Conservation (phyloP, 129 eudicot species). For the Lonicera japonica region DNA sequence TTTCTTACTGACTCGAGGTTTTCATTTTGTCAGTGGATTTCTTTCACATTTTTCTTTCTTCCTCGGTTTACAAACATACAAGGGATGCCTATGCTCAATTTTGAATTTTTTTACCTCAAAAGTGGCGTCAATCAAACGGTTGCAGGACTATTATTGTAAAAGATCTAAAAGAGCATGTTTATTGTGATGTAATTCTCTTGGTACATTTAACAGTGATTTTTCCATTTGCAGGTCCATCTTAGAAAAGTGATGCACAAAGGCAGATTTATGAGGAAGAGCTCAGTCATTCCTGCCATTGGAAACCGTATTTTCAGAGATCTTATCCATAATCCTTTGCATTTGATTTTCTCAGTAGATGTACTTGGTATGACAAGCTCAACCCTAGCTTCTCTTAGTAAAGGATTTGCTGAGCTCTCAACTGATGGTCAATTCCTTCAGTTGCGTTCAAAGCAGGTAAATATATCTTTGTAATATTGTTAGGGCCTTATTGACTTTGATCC, state of each 20-base stretch:
- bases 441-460: slow-evolving; percentile 83
- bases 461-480: neutral
- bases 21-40: neutral
- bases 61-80: too few species aligned
- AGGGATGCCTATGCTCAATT: too few species aligned
- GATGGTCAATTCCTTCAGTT: slow-evolving; percentile 95
- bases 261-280: slow-evolving; percentile 93
- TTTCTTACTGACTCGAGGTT: neutral
- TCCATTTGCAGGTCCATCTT: slow-evolving; percentile 62
- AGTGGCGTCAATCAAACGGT: too few species aligned
- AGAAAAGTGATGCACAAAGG: slow-evolving; percentile 89
- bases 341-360: slow-evolving; percentile 87
- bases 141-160: too few species aligned
- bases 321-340: slow-evolving; percentile 89
- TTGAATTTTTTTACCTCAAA: too few species aligned
- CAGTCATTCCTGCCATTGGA: slow-evolving; percentile 79
- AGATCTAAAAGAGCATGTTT: too few species aligned
- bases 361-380: slow-evolving; percentile 99
- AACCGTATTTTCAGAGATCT: slow-evolving; percentile 91
- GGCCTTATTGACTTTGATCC: neutral
- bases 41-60: neutral
- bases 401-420: slow-evolving; percentile 96
- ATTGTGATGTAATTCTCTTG: too few species aligned
- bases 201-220: slow-evolving; percentile 1
- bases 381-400: slow-evolving; percentile 85